phyloP scores from a whole-genome alignment of 2,329 filamentous ascomycete species.

The Aspergillus floridensis region DNA sequence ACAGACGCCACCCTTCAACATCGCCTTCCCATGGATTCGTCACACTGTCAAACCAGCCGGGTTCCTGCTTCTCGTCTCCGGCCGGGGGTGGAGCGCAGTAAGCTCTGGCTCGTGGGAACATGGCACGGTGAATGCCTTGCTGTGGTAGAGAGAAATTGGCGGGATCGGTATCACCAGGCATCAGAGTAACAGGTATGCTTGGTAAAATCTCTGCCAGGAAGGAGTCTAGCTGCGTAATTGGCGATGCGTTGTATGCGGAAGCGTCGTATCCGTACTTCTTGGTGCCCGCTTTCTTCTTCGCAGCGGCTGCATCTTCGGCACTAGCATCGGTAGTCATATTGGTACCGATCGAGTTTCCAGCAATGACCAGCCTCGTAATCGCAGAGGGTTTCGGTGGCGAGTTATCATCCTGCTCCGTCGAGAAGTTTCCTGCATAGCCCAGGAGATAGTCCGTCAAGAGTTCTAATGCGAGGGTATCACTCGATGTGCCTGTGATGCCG shows the following conservation, averaged over 20 bases:
- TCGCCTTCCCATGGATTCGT: constrained; percentile 95
- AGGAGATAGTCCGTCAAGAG: constrained; percentile 84
- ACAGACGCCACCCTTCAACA: constrained; percentile 81
- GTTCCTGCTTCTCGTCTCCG: constrained; percentile 40
- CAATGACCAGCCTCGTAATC: constrained; percentile 84
- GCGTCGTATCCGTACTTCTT: constrained; percentile 97
- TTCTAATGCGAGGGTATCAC: constrained; percentile 71
- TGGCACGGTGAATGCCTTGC: constrained; percentile 86
- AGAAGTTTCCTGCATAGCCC: constrained; percentile 67
- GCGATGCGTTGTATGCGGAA: constrained; percentile 79
- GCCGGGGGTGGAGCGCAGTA: constrained; percentile 53
- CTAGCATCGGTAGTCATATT: constrained; percentile 33
- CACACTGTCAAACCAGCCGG: constrained; percentile 79
- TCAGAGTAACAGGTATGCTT: constrained; percentile 80
- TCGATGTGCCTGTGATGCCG: constrained; percentile 72
- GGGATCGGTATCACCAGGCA: constrained; percentile 81
- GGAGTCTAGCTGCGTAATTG: constrained; percentile 77
- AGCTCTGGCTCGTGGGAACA: constrained; percentile 74
- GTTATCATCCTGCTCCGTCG: constrained; percentile 50
- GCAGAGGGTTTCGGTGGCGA: constrained; percentile 37
- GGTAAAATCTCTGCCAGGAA: constrained; percentile 80
- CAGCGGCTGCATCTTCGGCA: constrained; percentile 12
- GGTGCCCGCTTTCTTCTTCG: constrained; percentile 49
- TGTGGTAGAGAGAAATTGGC: constrained; percentile 88
- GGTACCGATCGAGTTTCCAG: constrained; percentile 76